A percentile compares a stretch with the other conserved stretches of the same genome.
These are phyloP conservation scores for Neocallimastix lanati DNA, from an alignment of 192 early-diverging fungal genomes.

Conservation along the genomic window DNA sequence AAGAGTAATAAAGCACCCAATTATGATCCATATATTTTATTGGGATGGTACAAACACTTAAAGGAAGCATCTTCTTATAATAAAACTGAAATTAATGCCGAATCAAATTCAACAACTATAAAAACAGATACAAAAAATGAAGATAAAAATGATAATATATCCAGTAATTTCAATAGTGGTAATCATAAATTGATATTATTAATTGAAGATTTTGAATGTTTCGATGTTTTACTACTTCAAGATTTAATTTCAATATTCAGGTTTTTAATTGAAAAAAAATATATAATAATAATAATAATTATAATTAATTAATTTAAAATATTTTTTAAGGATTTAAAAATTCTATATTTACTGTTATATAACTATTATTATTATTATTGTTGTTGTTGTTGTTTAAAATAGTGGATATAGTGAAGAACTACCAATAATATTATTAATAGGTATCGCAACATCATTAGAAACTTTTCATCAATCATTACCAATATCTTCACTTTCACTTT, in stretches of 20 bases:
- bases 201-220: constrained; percentile 75
- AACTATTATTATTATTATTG: no score
- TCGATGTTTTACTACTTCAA: constrained; percentile 47
- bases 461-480: constrained; percentile 61
- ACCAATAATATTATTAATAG: constrained; percentile 64
- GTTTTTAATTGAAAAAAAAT: constrained; percentile 9
- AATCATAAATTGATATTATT: constrained; percentile 43
- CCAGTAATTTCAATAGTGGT: background rate
- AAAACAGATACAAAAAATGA: background rate
- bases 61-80: background rate
- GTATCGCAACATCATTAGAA: constrained; percentile 73
- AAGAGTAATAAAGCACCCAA: constrained; percentile 10
- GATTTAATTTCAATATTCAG: constrained; percentile 56
- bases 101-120: background rate
- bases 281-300: background rate
- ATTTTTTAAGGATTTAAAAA: no score
- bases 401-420: constrained; percentile 49
- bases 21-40: constrained; percentile 49
- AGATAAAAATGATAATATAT: background rate
- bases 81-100: background rate
- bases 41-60: constrained; percentile 40
- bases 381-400: no score
- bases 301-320: no score
- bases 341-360: no score
- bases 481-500: constrained; percentile 43